These are phyloP conservation scores for Meira miltonrushii DNA, from an alignment of 1,284 basidiomycete genomes.

Conservation along the genomic window DNA sequence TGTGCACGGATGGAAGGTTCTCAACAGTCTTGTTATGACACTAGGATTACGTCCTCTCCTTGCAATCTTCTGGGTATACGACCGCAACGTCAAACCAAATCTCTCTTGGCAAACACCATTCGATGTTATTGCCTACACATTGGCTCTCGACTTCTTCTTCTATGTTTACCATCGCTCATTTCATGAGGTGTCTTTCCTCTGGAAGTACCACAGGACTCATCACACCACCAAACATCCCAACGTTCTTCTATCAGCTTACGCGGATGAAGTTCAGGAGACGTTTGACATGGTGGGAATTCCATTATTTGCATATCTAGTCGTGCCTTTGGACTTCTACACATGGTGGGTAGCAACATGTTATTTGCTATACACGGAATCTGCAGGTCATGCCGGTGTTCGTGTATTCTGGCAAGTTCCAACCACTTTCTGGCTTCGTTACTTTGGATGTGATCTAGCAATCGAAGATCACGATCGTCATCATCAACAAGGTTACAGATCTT, in stretches of 20 bases:
- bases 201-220: conserved; percentile 33
- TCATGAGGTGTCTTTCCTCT: conserved; percentile 29
- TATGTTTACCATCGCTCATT: conserved; percentile 43
- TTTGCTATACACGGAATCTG: conserved; percentile 38
- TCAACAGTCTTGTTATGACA: conserved; percentile 21
- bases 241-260: not conserved
- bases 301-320: conserved; percentile 6
- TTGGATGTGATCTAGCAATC: not conserved
- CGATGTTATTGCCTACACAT: conserved; percentile 26
- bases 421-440: conserved; percentile 2
- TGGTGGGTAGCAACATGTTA: conserved; percentile 24
- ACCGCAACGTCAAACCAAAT: conserved; percentile 20
- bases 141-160: conserved; percentile 43
- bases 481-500: not conserved
- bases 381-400: conserved; percentile 42
- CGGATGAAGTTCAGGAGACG: conserved; percentile 9
- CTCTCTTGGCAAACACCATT: conserved; percentile 27
- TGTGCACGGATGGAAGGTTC: conserved; percentile 19
- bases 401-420: conserved; percentile 17
- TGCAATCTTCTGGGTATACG: conserved; percentile 26
- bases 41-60: conserved; percentile 28
- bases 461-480: conserved; percentile 5
- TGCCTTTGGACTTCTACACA: conserved; percentile 26
- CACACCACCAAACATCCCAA: conserved; percentile 39
- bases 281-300: conserved; percentile 39